Evolutionary conservation across 2,329 filamentous ascomycete genomes (phyloP).

Genomic region (Epichloe amarillans): DNA sequence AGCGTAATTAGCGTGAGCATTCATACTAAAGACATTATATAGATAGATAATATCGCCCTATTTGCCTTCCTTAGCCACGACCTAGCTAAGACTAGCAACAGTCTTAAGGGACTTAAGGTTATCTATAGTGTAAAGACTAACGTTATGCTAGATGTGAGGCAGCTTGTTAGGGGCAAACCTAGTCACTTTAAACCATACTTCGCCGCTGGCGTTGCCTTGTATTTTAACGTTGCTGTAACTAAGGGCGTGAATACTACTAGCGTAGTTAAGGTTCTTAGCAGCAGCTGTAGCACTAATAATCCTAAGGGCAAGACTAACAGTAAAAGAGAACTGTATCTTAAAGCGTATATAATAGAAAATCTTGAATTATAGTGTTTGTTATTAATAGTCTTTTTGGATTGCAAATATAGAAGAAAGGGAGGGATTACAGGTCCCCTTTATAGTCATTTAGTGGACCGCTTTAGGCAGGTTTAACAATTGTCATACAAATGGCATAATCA

Average conservation of each 20-base stretch:
- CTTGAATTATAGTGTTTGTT: too few species aligned
- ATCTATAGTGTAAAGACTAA: conserved; percentile 2
- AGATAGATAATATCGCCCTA: conserved; percentile 5
- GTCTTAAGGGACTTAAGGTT: conserved; percentile 1
- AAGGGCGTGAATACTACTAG: background rate
- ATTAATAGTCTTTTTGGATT: background rate
- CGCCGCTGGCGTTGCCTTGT: background rate
- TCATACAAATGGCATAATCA: background rate
- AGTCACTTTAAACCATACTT: background rate
- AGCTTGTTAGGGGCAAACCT: background rate
- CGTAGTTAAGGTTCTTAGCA: background rate
- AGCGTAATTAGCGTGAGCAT: conserved; percentile 3
- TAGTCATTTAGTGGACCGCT: background rate
- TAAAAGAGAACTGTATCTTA: background rate
- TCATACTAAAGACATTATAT: conserved; percentile 5
- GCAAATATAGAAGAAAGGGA: background rate
- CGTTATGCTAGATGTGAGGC: conserved; percentile 1
- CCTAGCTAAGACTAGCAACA: background rate
- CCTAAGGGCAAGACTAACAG: background rate
- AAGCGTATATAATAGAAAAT: too few species aligned
- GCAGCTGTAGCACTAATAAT: background rate
- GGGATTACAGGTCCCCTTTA: background rate
- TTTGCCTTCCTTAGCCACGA: conserved; percentile 2
- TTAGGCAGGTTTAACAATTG: too few species aligned
- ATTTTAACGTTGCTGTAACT: background rate